Evolutionary conservation across 2,329 filamentous ascomycete species (phyloP).

Genomic region (Cercospora sp.): DNA sequence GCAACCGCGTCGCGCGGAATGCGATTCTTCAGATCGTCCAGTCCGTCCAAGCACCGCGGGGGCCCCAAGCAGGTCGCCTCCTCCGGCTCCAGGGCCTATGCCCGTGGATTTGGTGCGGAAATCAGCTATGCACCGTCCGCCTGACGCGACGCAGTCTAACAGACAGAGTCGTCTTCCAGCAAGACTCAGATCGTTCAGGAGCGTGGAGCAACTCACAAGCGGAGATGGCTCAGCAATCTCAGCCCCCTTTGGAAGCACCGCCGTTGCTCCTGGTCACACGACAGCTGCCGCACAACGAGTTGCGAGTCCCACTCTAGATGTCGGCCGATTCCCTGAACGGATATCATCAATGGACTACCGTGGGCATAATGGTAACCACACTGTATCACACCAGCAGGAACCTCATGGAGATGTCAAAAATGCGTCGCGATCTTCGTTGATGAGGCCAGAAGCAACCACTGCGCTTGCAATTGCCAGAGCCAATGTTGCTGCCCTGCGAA

Average conservation of each 20-base stretch:
- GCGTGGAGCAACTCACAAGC: background rate
- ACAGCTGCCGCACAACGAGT: background rate
- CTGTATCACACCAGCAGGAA: background rate
- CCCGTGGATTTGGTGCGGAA: background rate
- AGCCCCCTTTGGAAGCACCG: background rate
- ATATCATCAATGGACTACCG: background rate
- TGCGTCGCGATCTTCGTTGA: background rate
- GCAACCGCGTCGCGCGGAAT: background rate
- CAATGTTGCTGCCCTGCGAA: slow-evolving; percentile 27
- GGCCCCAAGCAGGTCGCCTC: background rate
- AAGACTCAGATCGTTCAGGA: background rate
- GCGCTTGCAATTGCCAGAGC: slow-evolving; percentile 27
- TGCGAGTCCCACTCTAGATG: background rate
- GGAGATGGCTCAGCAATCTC: background rate
- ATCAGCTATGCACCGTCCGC: background rate
- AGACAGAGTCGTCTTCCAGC: background rate
- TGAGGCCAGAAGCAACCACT: slow-evolving; percentile 6
- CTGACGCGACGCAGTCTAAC: background rate
- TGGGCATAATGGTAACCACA: background rate
- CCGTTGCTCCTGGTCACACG: background rate
- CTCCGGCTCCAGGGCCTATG: background rate
- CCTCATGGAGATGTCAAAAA: background rate
- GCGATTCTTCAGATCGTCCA: background rate
- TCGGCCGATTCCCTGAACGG: background rate
- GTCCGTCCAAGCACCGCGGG: slow-evolving; percentile 10